Evolutionary conservation across 345 rosid species (phyloP).

Genomic region (Eucalyptus sp.): DNA sequence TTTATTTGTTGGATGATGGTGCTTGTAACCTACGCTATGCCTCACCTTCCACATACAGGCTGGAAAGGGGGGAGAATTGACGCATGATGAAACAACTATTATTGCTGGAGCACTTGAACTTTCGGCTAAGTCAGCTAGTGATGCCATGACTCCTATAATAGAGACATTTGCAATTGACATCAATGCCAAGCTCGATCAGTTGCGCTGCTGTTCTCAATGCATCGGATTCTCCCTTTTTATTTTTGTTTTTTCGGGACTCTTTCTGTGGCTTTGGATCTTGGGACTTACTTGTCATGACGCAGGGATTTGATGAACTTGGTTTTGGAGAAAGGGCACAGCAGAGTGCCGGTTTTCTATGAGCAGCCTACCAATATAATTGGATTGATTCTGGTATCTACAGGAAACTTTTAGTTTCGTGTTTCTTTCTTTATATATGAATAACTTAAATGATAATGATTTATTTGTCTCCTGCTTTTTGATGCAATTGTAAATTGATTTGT

Average conservation of each 20-base stretch:
- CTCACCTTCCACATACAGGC: slow-evolving; percentile 34
- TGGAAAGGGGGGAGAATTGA: slow-evolving; percentile 96
- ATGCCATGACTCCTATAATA: slow-evolving; percentile 86
- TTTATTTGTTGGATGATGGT: background rate
- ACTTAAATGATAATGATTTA: background rate
- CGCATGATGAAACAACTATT: slow-evolving; percentile 96
- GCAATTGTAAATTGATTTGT: background rate
- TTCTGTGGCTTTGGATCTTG: background rate
- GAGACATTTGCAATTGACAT: slow-evolving; percentile 83
- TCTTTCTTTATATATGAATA: background rate
- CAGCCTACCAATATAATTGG: slow-evolving; percentile 86
- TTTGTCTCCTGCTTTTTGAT: background rate
- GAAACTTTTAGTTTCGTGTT: background rate
- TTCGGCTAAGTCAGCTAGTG: slow-evolving; percentile 64
- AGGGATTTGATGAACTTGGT: slow-evolving; percentile 74
- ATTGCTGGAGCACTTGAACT: slow-evolving; percentile 99
- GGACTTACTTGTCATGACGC: background rate
- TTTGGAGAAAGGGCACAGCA: slow-evolving; percentile 96
- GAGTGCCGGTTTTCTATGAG: slow-evolving; percentile 95
- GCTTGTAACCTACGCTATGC: background rate
- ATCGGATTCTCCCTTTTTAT: background rate
- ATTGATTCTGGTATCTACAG: slow-evolving; percentile 52
- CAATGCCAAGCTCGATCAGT: slow-evolving; percentile 82
- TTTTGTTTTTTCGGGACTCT: background rate
- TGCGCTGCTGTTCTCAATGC: background rate